Base-by-base conservation (phyloP, 1,139 yeast species). In the Saccharomyces hybrid region DNA sequence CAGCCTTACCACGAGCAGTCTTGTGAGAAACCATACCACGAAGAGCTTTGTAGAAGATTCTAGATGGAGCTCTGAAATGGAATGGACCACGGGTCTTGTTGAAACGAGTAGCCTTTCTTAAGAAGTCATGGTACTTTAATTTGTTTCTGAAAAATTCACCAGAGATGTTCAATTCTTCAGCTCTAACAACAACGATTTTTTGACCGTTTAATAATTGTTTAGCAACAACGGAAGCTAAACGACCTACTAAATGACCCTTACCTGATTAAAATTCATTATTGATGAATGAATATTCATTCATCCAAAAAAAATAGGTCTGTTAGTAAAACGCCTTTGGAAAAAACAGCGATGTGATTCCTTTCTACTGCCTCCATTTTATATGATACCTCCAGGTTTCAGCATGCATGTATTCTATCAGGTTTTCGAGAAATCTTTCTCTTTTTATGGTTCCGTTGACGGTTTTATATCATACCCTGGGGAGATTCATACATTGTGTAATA, bases 21-120 rank as follows among this genome's bases (percentile, higher is more conserved):
- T 95, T 93, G 93, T 93, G 99, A 76, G 97, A 84, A 74, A 95
- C 82, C 99, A 95, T 95, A 81, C 99, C 99, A 78, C 96, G 88
- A 78, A 93, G 80, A 74, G 99, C 97, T 87, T 93, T 93, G 95
- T 90, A 91, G 81, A 93, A 89, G 80, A 93, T 90, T 83, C 98
- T 90, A 64, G 98, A 90, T 78, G 99, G 99, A 65, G 99, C 99
- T 82, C 98, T 93, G 96, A 93, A 93, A 79, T 93, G 99, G 98
- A 93, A 95, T 76, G 98, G 98, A 82, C 99, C 99, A 78, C 90
- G 88, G 73, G 84, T 86, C 83, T 90, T 90, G 96, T 93, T 93
- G 93, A 79, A 93, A 82, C 96, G 88, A 76, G 99, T 89, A 72
- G 95, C 88, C 86, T 93, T 93, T 86, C 99, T 91, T 79, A 93